Conservation (phyloP, 345 rosid genomes). For the Rhodamnia rubescens region DNA sequence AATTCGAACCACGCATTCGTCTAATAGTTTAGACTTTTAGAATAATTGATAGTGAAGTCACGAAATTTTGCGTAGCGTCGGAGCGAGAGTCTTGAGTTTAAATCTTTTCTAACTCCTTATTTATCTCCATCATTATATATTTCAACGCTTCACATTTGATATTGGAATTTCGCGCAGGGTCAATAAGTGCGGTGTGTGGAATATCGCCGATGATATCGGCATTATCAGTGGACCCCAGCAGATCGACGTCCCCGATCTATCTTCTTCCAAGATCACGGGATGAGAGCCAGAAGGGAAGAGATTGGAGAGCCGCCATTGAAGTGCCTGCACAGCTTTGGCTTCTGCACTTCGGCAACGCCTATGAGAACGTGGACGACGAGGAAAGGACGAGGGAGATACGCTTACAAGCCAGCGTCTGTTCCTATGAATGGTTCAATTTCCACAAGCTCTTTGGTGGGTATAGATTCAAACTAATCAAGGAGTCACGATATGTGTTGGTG, state of each 20-base stretch:
- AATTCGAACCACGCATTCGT: neutral
- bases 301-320: slow-evolving; percentile 71
- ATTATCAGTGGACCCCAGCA: slow-evolving; percentile 67
- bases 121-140: neutral
- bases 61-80: neutral
- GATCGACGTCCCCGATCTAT: slow-evolving; percentile 60
- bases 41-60: neutral
- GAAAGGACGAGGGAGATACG: slow-evolving; percentile 42
- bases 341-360: slow-evolving; percentile 70
- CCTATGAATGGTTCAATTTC: slow-evolving; percentile 87
- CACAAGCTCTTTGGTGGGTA: slow-evolving; percentile 57
- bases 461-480: neutral
- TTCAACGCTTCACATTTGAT: neutral
- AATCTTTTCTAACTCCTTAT: neutral
- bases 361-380: slow-evolving; percentile 22
- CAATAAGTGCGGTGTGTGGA: slow-evolving; percentile 66
- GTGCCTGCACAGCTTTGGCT: slow-evolving; percentile 73
- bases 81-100: rapidly evolving
- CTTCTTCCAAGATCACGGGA: slow-evolving; percentile 57
- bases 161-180: slow-evolving; percentile 28
- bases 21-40: neutral
- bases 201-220: slow-evolving; percentile 88
- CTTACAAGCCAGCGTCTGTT: slow-evolving; percentile 55
- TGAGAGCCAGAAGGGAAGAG: slow-evolving; percentile 17
- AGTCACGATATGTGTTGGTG: neutral